phyloP scores from a whole-genome alignment of 176 grass and related monocot genomes.

The Canna indica region DNA sequence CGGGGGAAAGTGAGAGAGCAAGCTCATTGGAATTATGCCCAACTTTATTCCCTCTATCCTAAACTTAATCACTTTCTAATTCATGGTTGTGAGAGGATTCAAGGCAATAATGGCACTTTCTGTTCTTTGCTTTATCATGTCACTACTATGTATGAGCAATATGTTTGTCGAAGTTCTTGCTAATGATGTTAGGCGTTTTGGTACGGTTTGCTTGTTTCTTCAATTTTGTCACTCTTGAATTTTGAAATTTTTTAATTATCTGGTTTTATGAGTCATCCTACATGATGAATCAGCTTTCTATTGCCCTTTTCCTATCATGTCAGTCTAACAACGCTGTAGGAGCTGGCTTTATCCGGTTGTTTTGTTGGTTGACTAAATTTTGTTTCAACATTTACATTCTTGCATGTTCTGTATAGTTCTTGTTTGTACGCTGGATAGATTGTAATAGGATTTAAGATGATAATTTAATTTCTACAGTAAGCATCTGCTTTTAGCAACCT shows the following conservation, averaged over 20 bases:
- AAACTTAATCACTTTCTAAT: not conserved
- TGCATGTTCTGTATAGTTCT: no score
- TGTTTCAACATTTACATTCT: no score
- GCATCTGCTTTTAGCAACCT: no score
- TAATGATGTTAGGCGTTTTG: not conserved
- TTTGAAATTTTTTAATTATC: not conserved
- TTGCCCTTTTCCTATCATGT: no score
- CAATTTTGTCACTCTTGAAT: not conserved
- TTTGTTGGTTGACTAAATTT: no score
- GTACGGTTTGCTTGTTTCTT: not conserved
- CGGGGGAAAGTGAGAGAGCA: slow-evolving; percentile 45
- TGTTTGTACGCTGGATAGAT: no score
- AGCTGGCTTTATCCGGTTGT: no score
- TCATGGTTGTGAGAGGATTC: not conserved
- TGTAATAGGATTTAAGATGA: no score
- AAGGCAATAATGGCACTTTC: not conserved
- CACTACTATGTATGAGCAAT: not conserved
- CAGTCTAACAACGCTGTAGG: no score
- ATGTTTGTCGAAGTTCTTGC: not conserved
- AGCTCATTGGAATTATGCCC: not conserved
- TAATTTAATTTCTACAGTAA: no score
- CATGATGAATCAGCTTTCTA: no score
- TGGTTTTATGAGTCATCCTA: not conserved
- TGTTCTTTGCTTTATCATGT: not conserved
- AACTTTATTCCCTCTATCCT: not conserved